Percentiles rank a stretch among this genome's conserved stretches.
Evolutionary conservation across 2,329 filamentous ascomycete genomes (phyloP).

Genomic region (Monosporascus cannonballus): DNA sequence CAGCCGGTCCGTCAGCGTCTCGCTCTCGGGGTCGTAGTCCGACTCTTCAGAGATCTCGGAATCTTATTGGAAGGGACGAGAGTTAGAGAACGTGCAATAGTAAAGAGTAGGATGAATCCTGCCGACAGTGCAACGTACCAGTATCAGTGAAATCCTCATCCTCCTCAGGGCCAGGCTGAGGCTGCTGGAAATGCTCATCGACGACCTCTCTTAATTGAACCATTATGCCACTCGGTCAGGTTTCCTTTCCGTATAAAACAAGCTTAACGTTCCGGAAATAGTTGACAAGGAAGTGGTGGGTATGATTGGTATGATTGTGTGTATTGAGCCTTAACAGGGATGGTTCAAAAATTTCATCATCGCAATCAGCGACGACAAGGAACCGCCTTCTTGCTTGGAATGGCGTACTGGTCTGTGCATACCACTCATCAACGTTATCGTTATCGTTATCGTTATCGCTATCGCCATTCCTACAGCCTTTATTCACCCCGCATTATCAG

Average conservation of each 20-base stretch:
- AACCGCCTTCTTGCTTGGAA: not conserved
- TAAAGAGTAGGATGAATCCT: not conserved
- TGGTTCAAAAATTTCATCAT: not conserved
- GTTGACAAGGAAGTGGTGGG: not conserved
- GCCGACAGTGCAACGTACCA: slow-evolving; percentile 48
- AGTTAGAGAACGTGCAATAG: slow-evolving; percentile 1
- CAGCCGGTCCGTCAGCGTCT: slow-evolving; percentile 62
- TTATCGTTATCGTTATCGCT: too few relatives aligned
- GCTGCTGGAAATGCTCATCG: slow-evolving; percentile 84
- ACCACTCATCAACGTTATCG: too few relatives aligned
- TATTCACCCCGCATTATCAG: too few relatives aligned
- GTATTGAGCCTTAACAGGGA: not conserved
- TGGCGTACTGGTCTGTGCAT: too few relatives aligned
- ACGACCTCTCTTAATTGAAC: slow-evolving; percentile 96
- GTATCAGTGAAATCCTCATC: slow-evolving; percentile 93
- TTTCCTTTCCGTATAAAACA: too few relatives aligned
- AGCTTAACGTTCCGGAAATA: not conserved
- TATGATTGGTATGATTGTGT: not conserved
- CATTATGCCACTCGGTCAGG: slow-evolving; percentile 46
- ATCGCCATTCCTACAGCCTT: too few relatives aligned
- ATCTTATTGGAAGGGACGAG: slow-evolving; percentile 39
- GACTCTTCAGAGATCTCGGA: slow-evolving; percentile 81
- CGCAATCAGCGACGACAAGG: not conserved
- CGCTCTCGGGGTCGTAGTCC: slow-evolving; percentile 55
- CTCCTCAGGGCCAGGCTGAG: slow-evolving; percentile 64